Conservation (phyloP, 163 green algal genomes). For the Volvox carteri region DNA sequence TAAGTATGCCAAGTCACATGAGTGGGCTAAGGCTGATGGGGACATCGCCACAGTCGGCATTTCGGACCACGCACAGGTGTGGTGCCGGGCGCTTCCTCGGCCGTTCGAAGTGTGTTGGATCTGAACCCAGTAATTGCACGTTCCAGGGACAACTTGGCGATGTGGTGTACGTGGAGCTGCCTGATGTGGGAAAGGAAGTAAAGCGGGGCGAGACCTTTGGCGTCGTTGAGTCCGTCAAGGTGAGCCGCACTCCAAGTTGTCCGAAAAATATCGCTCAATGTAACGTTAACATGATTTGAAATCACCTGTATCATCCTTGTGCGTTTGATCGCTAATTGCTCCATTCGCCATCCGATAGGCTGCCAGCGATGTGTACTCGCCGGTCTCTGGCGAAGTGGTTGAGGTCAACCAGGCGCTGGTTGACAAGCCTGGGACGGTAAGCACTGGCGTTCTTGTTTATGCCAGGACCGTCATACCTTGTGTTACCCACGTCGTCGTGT, state of each 20-base stretch:
- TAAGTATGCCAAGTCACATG: conserved; percentile 91
- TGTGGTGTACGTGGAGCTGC: conserved; percentile 98
- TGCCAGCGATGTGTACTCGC: conserved; percentile 95
- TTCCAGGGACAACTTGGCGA: conserved; percentile 95
- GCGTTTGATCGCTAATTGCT: too few relatives aligned
- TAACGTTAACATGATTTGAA: neutral
- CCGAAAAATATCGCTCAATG: too few relatives aligned
- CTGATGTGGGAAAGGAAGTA: conserved; percentile 91
- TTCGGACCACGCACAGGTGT: conserved; percentile 96
- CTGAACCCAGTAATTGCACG: neutral
- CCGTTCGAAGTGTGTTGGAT: neutral
- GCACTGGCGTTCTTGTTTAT: too few relatives aligned
- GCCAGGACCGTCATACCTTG: too few relatives aligned
- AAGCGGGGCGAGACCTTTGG: conserved; percentile 91
- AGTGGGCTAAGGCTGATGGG: conserved; percentile 94
- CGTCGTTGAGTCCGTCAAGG: conserved; percentile 99
- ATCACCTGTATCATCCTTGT: too few relatives aligned
- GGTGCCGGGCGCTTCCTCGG: neutral
- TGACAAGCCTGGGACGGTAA: conserved; percentile 87
- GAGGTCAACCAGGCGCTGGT: conserved; percentile 89
- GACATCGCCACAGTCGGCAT: conserved; percentile 93
- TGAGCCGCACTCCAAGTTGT: conserved; percentile 39
- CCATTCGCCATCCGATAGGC: conserved; percentile 76
- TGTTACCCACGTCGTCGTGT: too few relatives aligned
- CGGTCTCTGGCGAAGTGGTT: conserved; percentile 92